These are phyloP conservation scores for Colletotrichum plurivorum DNA, from an alignment of 2,329 filamentous ascomycete species.

Conservation along the genomic window DNA sequence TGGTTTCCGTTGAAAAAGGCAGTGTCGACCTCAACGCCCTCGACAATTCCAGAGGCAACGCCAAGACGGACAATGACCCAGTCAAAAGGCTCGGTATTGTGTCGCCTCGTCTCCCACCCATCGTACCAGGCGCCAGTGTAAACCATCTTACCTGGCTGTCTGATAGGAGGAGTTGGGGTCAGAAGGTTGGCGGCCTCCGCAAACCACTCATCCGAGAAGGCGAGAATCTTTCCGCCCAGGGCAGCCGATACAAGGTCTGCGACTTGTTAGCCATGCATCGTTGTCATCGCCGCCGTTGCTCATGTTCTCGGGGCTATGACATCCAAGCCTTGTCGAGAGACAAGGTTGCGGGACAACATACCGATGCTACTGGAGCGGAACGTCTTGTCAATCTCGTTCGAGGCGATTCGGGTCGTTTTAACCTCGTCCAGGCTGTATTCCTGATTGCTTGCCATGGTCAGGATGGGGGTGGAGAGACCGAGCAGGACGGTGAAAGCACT, in stretches of 20 bases:
- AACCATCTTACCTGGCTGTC: constrained; percentile 77
- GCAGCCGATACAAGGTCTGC: constrained; percentile 73
- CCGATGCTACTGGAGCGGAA: constrained; percentile 75
- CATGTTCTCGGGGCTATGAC: background rate
- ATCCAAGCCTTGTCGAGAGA: too few species aligned
- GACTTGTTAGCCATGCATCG: constrained; percentile 1
- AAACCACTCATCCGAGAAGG: constrained; percentile 78
- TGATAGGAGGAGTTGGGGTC: constrained; percentile 74
- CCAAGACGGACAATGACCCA: constrained; percentile 77
- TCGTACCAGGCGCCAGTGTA: constrained; percentile 80
- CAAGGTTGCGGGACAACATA: constrained; percentile 53
- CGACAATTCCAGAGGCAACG: constrained; percentile 79
- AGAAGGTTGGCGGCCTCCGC: constrained; percentile 75
- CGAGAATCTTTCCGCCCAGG: constrained; percentile 75
- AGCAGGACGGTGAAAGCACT: too few species aligned
- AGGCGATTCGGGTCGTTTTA: constrained; percentile 61
- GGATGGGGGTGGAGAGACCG: background rate
- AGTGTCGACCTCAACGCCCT: constrained; percentile 85
- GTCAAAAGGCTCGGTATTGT: constrained; percentile 76
- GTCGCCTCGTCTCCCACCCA: constrained; percentile 78
- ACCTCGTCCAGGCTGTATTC: constrained; percentile 71
- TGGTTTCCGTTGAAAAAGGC: constrained; percentile 88
- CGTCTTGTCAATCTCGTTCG: constrained; percentile 71
- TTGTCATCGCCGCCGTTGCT: background rate
- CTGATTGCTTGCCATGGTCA: constrained; percentile 55